A percentile compares a stretch with the other conserved stretches of the same genome.
Evolutionary conservation across 2,329 filamentous ascomycete species (phyloP).

Genomic region (Podosphaera xanthii): DNA sequence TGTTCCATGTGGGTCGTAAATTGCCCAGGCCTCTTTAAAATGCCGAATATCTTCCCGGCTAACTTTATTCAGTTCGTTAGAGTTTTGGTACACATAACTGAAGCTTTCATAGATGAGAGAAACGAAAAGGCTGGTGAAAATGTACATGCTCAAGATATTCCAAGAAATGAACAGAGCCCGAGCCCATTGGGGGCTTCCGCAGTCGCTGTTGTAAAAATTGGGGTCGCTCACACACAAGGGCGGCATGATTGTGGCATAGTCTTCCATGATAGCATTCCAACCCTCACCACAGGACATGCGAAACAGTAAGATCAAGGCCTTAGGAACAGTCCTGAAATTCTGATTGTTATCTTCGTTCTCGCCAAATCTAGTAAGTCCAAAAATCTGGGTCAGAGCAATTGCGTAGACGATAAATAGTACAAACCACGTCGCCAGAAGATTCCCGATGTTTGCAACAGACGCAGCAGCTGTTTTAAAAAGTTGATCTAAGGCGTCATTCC

Average conservation of each 20-base stretch:
- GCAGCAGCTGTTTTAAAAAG: slow-evolving; percentile 96
- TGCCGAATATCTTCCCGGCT: slow-evolving; percentile 84
- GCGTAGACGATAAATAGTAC: slow-evolving; percentile 91
- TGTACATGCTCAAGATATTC: slow-evolving; percentile 99
- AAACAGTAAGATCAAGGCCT: slow-evolving; percentile 81
- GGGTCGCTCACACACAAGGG: slow-evolving; percentile 55
- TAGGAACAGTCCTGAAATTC: slow-evolving; percentile 86
- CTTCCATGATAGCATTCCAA: slow-evolving; percentile 95
- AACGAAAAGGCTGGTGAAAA: slow-evolving; percentile 94
- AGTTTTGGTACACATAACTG: slow-evolving; percentile 95
- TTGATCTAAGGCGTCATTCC: slow-evolving; percentile 92
- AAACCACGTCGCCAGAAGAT: slow-evolving; percentile 88
- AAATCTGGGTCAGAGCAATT: slow-evolving; percentile 87
- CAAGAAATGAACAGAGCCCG: slow-evolving; percentile 77
- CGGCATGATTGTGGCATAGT: slow-evolving; percentile 59
- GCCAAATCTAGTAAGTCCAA: slow-evolving; percentile 81
- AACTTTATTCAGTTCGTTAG: slow-evolving; percentile 73
- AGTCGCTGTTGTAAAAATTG: slow-evolving; percentile 72
- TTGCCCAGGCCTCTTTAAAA: slow-evolving; percentile 97
- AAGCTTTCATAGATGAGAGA: slow-evolving; percentile 99
- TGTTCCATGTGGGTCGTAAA: slow-evolving; percentile 73
- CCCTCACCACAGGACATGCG: slow-evolving; percentile 83
- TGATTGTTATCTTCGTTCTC: slow-evolving; percentile 48
- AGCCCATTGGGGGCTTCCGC: slow-evolving; percentile 76
- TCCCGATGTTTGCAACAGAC: slow-evolving; percentile 73